Evolutionary conservation across 306 rosid genomes (phyloP).

Genomic region (Lagenaria siceraria): DNA sequence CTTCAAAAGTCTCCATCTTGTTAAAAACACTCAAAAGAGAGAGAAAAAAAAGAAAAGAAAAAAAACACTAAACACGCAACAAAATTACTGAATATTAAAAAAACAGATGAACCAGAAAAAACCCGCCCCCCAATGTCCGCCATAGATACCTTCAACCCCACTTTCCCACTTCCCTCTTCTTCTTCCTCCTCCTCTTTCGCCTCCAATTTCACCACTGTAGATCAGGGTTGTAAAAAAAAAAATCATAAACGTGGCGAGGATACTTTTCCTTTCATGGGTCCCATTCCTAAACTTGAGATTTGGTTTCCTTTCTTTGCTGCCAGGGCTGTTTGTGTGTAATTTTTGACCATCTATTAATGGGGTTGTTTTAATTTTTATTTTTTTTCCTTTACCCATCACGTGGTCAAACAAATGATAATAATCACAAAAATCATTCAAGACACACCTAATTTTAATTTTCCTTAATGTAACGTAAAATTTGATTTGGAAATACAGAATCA

Average conservation of each 20-base stretch:
- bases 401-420: conserved; percentile 3
- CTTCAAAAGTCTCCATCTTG: conserved; percentile 14
- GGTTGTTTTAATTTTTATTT: not conserved
- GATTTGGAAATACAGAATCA: not conserved
- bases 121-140: conserved; percentile 30
- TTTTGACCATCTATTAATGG: conserved; percentile 39
- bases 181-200: not conserved
- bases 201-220: not conserved
- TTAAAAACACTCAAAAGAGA: not conserved
- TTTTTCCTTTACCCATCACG: conserved; percentile 13
- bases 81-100: not conserved
- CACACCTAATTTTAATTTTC: not conserved
- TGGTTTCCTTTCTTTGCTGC: conserved; percentile 7
- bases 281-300: conserved; percentile 4
- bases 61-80: not conserved
- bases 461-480: not conserved
- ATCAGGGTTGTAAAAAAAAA: not conserved
- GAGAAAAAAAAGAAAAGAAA: no score
- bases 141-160: conserved; percentile 17
- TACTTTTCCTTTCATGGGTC: conserved; percentile 1
- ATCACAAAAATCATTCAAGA: conserved; percentile 6
- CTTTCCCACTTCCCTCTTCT: not conserved
- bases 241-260: not conserved
- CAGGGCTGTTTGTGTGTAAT: conserved; percentile 9
- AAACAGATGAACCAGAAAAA: not conserved